Evolutionary conservation across 768 basidiomycete species (phyloP).

Genomic region (Kwoniella bestiolae): DNA sequence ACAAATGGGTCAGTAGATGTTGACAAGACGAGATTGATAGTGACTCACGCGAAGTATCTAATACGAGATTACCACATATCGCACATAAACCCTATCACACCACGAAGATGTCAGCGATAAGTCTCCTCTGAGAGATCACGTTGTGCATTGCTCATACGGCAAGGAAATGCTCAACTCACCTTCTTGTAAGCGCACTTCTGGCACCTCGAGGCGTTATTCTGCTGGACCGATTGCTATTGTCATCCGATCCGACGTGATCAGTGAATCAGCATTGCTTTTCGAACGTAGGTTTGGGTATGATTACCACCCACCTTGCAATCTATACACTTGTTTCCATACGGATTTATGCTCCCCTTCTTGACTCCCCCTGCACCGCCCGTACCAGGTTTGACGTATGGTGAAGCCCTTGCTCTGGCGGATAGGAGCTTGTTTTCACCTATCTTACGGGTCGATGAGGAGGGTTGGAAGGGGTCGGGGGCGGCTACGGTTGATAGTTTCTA

Average conservation of each 20-base stretch:
- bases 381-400: conserved; percentile 44
- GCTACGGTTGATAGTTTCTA: conserved; percentile 54
- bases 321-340: conserved; percentile 54
- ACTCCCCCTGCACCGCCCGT: not conserved
- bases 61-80: conserved; percentile 56
- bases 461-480: conserved; percentile 56
- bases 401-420: conserved; percentile 44
- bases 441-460: conserved; percentile 51
- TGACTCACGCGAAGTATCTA: conserved; percentile 50
- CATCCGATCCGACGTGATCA: too few species aligned
- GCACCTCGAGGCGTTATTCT: conserved; percentile 55
- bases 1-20: not conserved
- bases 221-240: conserved; percentile 43
- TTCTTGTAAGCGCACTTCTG: conserved; percentile 58
- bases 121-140: too few species aligned
- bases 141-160: too few species aligned
- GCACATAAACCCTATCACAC: conserved; percentile 50
- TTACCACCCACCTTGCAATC: conserved; percentile 54
- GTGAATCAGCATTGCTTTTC: too few species aligned
- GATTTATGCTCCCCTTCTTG: conserved; percentile 34
- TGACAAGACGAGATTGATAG: too few species aligned
- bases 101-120: not conserved
- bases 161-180: conserved; percentile 21
- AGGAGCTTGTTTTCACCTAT: conserved; percentile 59
- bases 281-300: too few species aligned